phyloP scores from a whole-genome alignment of 495 filamentous ascomycete species.

The Lepidopterella palustris region DNA sequence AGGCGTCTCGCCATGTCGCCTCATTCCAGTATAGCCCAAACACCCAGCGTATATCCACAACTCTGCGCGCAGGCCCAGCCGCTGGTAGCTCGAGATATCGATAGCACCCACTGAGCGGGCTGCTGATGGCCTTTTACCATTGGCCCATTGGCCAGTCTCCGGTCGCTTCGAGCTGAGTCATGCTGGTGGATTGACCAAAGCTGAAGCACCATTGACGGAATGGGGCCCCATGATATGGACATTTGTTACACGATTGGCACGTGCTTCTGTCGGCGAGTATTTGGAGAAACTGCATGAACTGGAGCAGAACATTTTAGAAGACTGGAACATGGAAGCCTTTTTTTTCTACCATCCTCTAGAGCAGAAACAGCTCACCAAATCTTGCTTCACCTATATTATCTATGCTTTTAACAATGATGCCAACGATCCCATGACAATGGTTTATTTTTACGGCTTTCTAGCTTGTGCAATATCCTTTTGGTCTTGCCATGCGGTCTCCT shows the following conservation, averaged over 20 bases:
- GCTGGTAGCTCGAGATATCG: too few relatives aligned
- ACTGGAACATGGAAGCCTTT: background rate
- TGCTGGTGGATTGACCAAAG: background rate
- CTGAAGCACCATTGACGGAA: background rate
- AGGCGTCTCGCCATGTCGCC: too few relatives aligned
- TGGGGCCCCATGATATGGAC: too few relatives aligned
- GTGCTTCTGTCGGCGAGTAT: background rate
- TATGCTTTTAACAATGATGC: background rate
- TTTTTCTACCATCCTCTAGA: background rate
- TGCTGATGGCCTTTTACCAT: too few relatives aligned
- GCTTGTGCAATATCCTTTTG: background rate
- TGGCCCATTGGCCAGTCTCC: too few relatives aligned
- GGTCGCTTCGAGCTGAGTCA: too few relatives aligned
- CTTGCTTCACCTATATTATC: background rate
- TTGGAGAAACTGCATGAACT: background rate
- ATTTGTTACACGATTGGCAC: background rate
- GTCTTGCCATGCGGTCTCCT: background rate
- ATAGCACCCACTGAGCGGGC: too few relatives aligned
- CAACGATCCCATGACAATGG: background rate
- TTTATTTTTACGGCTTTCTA: background rate
- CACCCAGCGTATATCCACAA: too few relatives aligned
- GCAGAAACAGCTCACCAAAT: background rate
- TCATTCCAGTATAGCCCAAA: too few relatives aligned
- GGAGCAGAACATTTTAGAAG: background rate
- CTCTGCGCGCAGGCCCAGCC: too few relatives aligned